These are phyloP conservation scores for Xylaria acuta DNA, from an alignment of 495 filamentous ascomycete species.

Conservation along the genomic window DNA sequence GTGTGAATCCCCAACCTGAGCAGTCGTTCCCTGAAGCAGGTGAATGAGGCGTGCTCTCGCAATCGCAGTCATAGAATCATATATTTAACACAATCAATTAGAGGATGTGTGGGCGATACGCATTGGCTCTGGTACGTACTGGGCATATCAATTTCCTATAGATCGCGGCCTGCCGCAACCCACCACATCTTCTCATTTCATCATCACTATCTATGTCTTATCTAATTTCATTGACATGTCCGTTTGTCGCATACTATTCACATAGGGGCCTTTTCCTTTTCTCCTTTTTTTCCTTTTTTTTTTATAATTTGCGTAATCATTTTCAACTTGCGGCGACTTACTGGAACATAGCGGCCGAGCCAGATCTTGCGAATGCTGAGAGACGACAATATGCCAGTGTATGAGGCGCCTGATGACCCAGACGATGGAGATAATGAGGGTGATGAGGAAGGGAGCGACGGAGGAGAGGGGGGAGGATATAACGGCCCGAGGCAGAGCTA, in stretches of 20 bases:
- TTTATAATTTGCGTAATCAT: too few species aligned
- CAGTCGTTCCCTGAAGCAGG: background rate
- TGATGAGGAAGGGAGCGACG: slow-evolving; percentile 49
- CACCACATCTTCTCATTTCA: background rate
- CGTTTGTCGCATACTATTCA: background rate
- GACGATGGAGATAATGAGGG: slow-evolving; percentile 57
- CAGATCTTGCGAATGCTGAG: slow-evolving; percentile 73
- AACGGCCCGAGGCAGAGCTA: slow-evolving; percentile 75
- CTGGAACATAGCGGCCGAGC: slow-evolving; percentile 58
- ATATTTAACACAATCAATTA: background rate
- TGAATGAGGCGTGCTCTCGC: background rate
- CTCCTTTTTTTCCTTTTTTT: too few species aligned
- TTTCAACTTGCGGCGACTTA: slow-evolving; percentile 28
- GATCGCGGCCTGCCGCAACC: background rate
- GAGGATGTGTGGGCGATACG: slow-evolving; percentile 85
- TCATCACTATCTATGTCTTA: background rate
- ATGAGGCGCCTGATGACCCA: slow-evolving; percentile 69
- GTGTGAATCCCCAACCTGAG: background rate
- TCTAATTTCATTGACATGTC: background rate
- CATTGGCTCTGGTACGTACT: slow-evolving; percentile 72
- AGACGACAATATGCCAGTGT: slow-evolving; percentile 75
- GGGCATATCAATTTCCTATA: background rate
- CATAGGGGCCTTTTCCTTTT: too few species aligned
- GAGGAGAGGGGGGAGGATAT: slow-evolving; percentile 49
- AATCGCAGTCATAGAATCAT: background rate